These are phyloP conservation scores for Neopestalotiopsis sp. DNA, from an alignment of 2,329 filamentous ascomycete genomes.

Conservation along the genomic window DNA sequence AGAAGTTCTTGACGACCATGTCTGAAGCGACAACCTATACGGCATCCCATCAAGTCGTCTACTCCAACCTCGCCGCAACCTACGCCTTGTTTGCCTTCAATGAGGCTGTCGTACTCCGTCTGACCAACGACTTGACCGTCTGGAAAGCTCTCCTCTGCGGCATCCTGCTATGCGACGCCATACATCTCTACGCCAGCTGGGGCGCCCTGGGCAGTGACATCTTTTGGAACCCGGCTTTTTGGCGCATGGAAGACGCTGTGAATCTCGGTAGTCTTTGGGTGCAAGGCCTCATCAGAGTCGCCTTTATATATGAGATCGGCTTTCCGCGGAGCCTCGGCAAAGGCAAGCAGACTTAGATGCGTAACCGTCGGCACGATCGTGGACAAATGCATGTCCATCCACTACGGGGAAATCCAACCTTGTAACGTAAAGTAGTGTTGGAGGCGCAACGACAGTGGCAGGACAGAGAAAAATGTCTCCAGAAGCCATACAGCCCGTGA, in stretches of 20 bases:
- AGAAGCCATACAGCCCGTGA: background rate
- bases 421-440: background rate
- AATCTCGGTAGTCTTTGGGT: constrained; percentile 17
- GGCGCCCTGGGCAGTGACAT: background rate
- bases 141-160: constrained; percentile 72
- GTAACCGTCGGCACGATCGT: background rate
- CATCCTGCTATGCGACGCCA: constrained; percentile 75
- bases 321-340: background rate
- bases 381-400: background rate
- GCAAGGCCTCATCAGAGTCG: constrained; percentile 7
- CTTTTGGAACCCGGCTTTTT: constrained; percentile 12
- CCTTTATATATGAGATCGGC: constrained; percentile 4
- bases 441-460: background rate
- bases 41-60: constrained; percentile 55
- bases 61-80: constrained; percentile 78
- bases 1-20: constrained; percentile 68
- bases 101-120: constrained; percentile 76
- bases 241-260: constrained; percentile 11
- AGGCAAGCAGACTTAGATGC: background rate
- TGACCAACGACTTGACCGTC: constrained; percentile 70
- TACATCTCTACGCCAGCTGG: constrained; percentile 63
- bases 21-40: constrained; percentile 50
- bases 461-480: background rate
- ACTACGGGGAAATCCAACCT: background rate
- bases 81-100: constrained; percentile 80